These are phyloP conservation scores for Teunomyces kruisii DNA, from an alignment of 805 yeast genomes.

Conservation along the genomic window DNA sequence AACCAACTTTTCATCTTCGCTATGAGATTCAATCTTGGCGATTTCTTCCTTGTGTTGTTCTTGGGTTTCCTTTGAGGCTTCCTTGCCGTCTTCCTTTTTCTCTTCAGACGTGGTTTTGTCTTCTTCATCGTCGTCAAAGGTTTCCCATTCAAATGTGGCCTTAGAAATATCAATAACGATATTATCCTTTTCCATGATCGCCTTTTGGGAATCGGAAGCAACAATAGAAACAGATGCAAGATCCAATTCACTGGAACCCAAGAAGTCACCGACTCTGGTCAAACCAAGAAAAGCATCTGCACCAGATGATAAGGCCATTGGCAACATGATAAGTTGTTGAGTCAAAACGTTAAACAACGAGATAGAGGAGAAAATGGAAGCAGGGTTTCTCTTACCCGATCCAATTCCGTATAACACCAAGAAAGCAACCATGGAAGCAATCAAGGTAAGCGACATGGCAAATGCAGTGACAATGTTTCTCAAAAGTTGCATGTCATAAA, in stretches of 20 bases:
- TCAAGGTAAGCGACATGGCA: slow-evolving; percentile 64
- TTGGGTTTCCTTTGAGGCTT: slow-evolving; percentile 23
- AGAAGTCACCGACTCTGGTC: slow-evolving; percentile 52
- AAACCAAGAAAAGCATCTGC: slow-evolving; percentile 68
- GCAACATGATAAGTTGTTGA: slow-evolving; percentile 64
- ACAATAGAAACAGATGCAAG: slow-evolving; percentile 28
- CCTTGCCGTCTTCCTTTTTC: slow-evolving; percentile 7
- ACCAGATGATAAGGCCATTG: slow-evolving; percentile 66
- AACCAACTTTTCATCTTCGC: slow-evolving; percentile 5
- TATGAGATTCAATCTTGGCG: no score
- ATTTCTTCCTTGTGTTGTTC: slow-evolving; percentile 5
- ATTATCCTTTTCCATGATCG: slow-evolving; percentile 23
- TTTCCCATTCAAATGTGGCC: slow-evolving; percentile 71
- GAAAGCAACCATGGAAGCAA: slow-evolving; percentile 64
- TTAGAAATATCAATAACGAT: slow-evolving; percentile 49
- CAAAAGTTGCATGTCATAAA: slow-evolving; percentile 62
- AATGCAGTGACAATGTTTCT: slow-evolving; percentile 64
- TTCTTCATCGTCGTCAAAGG: slow-evolving; percentile 18
- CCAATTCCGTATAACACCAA: slow-evolving; percentile 37
- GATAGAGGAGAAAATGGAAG: slow-evolving; percentile 66
- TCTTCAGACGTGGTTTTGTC: slow-evolving; percentile 22
- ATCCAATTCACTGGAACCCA: slow-evolving; percentile 47
- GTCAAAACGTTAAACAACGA: slow-evolving; percentile 65
- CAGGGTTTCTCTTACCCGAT: slow-evolving; percentile 46
- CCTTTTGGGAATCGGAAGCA: slow-evolving; percentile 21